Evolutionary conservation across 2,329 filamentous ascomycete species (phyloP), one percentile per base, ranked within the genome.

Genomic region (Lasiodiplodia hormozganensis): DNA sequence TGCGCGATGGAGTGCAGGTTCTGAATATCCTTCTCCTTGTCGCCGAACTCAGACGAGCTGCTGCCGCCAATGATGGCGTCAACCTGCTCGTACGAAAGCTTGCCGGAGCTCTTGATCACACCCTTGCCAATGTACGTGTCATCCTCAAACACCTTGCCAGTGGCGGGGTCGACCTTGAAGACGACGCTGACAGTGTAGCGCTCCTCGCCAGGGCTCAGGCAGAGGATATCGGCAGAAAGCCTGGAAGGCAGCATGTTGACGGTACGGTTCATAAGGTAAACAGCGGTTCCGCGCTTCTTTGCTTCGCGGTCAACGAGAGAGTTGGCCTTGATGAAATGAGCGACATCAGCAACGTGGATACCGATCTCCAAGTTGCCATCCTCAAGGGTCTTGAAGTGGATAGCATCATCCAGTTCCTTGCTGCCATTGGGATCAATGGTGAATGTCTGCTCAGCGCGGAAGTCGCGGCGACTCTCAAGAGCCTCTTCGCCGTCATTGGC

Each of bases 281-380:
- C 96, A 43, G 94, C 94, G 68, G 94, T 98, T 70, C 95, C 95
- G 72, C 96, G 93, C 86, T 98, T 99, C 88, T 96, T 97, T 12
- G 96, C 96, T 82, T 99, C 96, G 57, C 96, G 91, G 76, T 99
- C 96, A 62, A 98, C 94, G 56, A 98, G 88, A 18, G 94, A 97
- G 84, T 96, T 97, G 58, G 91, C 86, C 86, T 98, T 98, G 79
- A 99, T 93, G 78, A 99, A 99, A 82, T 99, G 93, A 70, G 96
- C 91, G 73, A 98, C 91, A 80, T 99, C 96, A 38, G 95, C 90
- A 76, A 99, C 92, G 81, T 99, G 96, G 68, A 98, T 89, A 82
- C 94, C 96, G 73, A 99, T 92, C 79, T 99, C 95, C 71, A 97
- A 90, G 80, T 92, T 92, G 76, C 92, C 94, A 80, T 97, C 92